phyloP scores from a whole-genome alignment of 129 eudicot species.

The Saposhnikovia divaricata region DNA sequence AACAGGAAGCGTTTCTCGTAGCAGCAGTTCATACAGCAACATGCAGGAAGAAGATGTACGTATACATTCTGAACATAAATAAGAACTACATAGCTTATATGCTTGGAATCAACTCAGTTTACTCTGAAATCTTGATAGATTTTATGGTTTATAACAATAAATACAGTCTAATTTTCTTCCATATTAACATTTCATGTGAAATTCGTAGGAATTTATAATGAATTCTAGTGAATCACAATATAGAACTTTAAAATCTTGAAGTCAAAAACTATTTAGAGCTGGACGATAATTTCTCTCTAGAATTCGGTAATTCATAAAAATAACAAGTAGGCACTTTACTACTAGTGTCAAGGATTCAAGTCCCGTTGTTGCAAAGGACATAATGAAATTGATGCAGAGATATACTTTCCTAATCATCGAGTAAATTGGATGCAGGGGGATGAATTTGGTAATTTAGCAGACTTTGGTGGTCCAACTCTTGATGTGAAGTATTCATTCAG shows the following conservation, averaged over 20 bases:
- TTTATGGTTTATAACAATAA: background rate
- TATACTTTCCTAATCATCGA: background rate
- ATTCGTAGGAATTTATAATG: background rate
- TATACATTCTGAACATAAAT: background rate
- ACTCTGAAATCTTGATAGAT: background rate
- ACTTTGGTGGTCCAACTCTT: slow-evolving; percentile 46
- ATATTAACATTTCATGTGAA: background rate
- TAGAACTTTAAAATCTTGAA: background rate
- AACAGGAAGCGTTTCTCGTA: slow-evolving; percentile 50
- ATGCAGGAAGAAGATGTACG: slow-evolving; percentile 75
- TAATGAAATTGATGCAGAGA: background rate
- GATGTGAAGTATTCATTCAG: slow-evolving; percentile 76
- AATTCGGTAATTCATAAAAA: background rate
- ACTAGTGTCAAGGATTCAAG: background rate
- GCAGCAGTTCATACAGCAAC: slow-evolving; percentile 70
- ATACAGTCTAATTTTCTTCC: background rate
- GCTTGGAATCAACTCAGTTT: background rate
- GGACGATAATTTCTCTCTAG: background rate
- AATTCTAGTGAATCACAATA: background rate
- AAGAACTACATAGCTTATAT: background rate
- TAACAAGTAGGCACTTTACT: background rate
- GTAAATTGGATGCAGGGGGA: slow-evolving; percentile 49
- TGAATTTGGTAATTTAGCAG: slow-evolving; percentile 67
- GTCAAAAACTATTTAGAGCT: background rate
- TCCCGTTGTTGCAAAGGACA: background rate